Conservation (phyloP, 805 yeast species). For the Wickerhamomyces ciferrii region DNA sequence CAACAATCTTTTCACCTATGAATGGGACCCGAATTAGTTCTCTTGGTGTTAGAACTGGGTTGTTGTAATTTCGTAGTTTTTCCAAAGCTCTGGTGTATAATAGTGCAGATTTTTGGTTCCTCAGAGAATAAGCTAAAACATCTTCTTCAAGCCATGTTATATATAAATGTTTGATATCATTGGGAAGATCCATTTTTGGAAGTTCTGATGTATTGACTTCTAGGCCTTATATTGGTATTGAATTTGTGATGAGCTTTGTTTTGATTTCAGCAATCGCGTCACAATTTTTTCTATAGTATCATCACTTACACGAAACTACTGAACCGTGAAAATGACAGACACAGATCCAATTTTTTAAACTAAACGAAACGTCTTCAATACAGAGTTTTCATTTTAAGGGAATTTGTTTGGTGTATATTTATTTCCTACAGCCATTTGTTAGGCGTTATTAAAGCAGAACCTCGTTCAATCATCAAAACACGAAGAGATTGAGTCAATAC, state of each 20-base stretch:
- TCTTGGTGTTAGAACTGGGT: conserved; percentile 44
- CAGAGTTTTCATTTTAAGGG: too few species aligned
- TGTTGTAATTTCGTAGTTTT: conserved; percentile 39
- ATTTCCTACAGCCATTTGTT: too few species aligned
- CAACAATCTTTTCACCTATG: conserved; percentile 69
- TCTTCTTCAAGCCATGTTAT: conserved; percentile 55
- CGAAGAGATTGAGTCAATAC: too few species aligned
- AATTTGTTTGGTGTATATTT: too few species aligned
- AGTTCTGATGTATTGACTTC: neutral
- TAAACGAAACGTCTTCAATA: too few species aligned
- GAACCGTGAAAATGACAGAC: too few species aligned
- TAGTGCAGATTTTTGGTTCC: conserved; percentile 46
- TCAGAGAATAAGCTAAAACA: conserved; percentile 35
- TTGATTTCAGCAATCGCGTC: neutral
- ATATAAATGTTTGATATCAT: conserved; percentile 47
- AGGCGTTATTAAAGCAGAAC: too few species aligned
- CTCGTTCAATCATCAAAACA: too few species aligned
- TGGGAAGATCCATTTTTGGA: conserved; percentile 33
- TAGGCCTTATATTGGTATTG: neutral
- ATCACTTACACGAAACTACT: neutral
- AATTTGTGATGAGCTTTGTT: neutral
- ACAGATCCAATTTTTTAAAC: too few species aligned
- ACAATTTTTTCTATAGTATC: neutral
- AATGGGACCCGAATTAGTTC: conserved; percentile 56
- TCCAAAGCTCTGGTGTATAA: conserved; percentile 54